Percentiles rank a stretch among this genome's conserved stretches.
phyloP scores from a whole-genome alignment of 768 basidiomycete species.

The Roridomyces roridus region DNA sequence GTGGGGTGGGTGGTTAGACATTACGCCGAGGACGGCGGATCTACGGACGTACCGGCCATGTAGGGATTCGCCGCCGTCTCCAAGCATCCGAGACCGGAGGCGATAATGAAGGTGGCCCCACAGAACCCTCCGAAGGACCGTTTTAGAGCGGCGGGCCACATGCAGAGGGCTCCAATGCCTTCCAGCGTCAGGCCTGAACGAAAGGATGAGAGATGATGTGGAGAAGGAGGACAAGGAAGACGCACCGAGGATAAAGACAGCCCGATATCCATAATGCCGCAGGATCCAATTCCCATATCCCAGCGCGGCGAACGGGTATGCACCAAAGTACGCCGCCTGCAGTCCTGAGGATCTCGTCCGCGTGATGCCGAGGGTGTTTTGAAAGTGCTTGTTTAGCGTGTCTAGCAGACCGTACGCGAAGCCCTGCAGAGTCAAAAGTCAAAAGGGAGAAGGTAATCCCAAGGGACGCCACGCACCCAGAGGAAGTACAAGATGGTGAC shows the following conservation, averaged over 20 bases:
- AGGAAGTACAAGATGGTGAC: constrained; percentile 44
- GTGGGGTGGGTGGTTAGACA: not conserved
- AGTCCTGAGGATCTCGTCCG: constrained; percentile 41
- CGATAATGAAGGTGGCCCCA: constrained; percentile 42
- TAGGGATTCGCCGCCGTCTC: constrained; percentile 43
- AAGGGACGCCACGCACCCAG: constrained; percentile 30
- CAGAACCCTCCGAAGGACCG: constrained; percentile 42
- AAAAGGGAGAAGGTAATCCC: not conserved
- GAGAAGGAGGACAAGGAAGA: not conserved
- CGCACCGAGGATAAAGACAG: constrained; percentile 37
- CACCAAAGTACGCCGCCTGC: constrained; percentile 43
- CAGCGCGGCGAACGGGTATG: constrained; percentile 40
- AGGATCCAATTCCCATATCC: constrained; percentile 42
- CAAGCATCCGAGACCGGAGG: constrained; percentile 38
- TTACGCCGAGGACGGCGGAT: not conserved
- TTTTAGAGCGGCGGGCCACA: constrained; percentile 43
- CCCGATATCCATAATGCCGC: constrained; percentile 39
- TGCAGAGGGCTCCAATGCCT: constrained; percentile 39
- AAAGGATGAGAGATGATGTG: not conserved
- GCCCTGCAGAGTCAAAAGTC: constrained; percentile 24
- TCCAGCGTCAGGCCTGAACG: constrained; percentile 30
- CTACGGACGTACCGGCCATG: constrained; percentile 34
- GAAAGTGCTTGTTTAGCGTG: constrained; percentile 43
- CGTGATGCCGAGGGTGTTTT: constrained; percentile 38
- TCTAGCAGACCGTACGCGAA: constrained; percentile 42